These are phyloP conservation scores for Parsonsia alboflavescens DNA, from an alignment of 257 asterid species.

Conservation along the genomic window DNA sequence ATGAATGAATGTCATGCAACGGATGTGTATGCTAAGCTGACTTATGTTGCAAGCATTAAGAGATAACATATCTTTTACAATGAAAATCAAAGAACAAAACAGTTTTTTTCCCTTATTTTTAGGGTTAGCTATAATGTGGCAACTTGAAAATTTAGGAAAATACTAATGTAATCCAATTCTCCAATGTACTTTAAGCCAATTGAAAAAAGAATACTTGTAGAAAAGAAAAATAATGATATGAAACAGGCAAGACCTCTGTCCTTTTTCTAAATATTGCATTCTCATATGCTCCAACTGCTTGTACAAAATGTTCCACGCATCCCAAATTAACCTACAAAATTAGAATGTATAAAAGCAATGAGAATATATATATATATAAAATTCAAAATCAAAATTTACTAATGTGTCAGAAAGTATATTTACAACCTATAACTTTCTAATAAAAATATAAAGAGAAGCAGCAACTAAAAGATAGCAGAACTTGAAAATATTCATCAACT, in stretches of 20 bases:
- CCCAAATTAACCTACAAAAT: constrained; percentile 46
- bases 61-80: neutral
- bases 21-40: neutral
- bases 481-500: constrained; percentile 1
- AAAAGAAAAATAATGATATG: neutral
- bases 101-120: neutral
- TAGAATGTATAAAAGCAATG: neutral
- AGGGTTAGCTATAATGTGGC: neutral
- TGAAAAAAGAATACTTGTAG: neutral
- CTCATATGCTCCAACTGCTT: constrained; percentile 45
- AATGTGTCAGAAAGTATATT: no score
- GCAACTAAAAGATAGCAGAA: neutral
- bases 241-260: constrained; percentile 29
- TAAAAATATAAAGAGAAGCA: neutral
- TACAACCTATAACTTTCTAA: neutral
- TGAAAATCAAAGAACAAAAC: neutral
- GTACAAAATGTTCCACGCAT: constrained; percentile 42
- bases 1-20: neutral
- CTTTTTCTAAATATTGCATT: constrained; percentile 45
- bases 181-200: neutral
- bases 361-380: no score
- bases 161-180: neutral
- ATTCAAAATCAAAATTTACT: no score
- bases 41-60: neutral
- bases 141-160: neutral